Percentiles rank a stretch among this genome's conserved stretches.
Conservation (phyloP, 768 basidiomycete genomes). For the Roridomyces roridus region DNA sequence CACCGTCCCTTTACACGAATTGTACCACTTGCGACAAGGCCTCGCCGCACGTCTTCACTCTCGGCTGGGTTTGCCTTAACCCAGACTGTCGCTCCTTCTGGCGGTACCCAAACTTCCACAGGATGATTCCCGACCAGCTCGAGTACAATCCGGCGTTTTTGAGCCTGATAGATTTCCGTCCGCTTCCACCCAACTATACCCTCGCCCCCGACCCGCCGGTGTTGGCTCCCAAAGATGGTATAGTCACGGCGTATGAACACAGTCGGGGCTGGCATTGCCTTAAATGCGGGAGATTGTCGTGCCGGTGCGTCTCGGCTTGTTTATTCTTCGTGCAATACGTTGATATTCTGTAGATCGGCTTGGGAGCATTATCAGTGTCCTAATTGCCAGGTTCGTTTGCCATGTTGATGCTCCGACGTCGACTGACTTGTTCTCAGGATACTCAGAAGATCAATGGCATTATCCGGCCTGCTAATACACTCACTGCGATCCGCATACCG, state of each 20-base stretch:
- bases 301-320: slow-evolving; percentile 61
- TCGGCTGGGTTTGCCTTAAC: slow-evolving; percentile 69
- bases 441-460: slow-evolving; percentile 29
- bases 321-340: neutral
- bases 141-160: slow-evolving; percentile 58
- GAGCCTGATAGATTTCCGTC: slow-evolving; percentile 36
- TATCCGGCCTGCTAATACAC: slow-evolving; percentile 35
- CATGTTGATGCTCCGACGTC: neutral
- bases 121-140: slow-evolving; percentile 45
- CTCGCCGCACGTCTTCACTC: slow-evolving; percentile 60
- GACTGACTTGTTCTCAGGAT: slow-evolving; percentile 20
- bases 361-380: slow-evolving; percentile 81
- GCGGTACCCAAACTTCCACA: slow-evolving; percentile 33
- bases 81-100: slow-evolving; percentile 66
- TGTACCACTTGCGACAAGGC: slow-evolving; percentile 51
- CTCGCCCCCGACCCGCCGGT: slow-evolving; percentile 44
- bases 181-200: slow-evolving; percentile 35
- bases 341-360: slow-evolving; percentile 54
- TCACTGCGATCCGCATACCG: slow-evolving; percentile 6
- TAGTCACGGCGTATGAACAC: slow-evolving; percentile 60
- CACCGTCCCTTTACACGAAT: slow-evolving; percentile 24
- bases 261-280: slow-evolving; percentile 74
- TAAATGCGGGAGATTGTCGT: slow-evolving; percentile 74
- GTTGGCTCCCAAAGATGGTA: slow-evolving; percentile 32
- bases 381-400: slow-evolving; percentile 54